These are phyloP conservation scores for Forsythia suspensa DNA, from an alignment of 257 asterid species.

Conservation along the genomic window DNA sequence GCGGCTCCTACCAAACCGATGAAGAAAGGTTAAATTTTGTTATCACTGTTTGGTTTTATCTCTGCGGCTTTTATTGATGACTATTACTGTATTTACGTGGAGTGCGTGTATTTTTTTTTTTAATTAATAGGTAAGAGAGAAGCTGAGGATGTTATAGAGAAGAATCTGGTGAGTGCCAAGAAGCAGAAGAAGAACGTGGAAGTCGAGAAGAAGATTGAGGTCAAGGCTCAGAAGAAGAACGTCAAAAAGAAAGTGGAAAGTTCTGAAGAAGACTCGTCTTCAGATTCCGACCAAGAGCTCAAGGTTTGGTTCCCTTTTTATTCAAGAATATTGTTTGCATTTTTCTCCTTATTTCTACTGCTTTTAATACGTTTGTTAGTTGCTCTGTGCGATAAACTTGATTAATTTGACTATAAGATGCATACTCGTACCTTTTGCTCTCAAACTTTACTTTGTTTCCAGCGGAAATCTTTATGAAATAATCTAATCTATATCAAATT, in stretches of 20 bases:
- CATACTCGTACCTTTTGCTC: background rate
- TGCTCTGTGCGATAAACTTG: background rate
- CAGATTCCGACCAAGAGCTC: constrained; percentile 34
- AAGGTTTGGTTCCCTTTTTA: constrained; percentile 21
- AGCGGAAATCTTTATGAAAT: background rate
- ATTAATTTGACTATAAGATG: background rate
- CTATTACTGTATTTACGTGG: background rate
- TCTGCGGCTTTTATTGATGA: background rate
- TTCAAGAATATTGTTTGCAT: background rate
- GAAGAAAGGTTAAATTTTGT: constrained; percentile 42
- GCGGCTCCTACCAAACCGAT: constrained; percentile 31
- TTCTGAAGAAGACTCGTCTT: constrained; percentile 43
- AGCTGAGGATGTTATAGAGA: constrained; percentile 38
- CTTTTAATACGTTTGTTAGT: background rate
- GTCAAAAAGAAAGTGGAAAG: constrained; percentile 39
- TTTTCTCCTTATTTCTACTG: background rate
- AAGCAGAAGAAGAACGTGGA: constrained; percentile 39
- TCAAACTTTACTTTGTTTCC: background rate
- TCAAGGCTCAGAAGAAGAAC: constrained; percentile 31
- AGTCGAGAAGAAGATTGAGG: constrained; percentile 33
- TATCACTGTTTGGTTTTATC: background rate
- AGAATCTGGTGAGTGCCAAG: constrained; percentile 29
- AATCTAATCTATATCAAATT: background rate
- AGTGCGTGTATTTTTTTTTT: background rate
- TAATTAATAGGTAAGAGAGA: constrained; percentile 42